Evolutionary conservation across 1,284 basidiomycete genomes (phyloP).

Genomic region (Ceratobasidium papillatum): DNA sequence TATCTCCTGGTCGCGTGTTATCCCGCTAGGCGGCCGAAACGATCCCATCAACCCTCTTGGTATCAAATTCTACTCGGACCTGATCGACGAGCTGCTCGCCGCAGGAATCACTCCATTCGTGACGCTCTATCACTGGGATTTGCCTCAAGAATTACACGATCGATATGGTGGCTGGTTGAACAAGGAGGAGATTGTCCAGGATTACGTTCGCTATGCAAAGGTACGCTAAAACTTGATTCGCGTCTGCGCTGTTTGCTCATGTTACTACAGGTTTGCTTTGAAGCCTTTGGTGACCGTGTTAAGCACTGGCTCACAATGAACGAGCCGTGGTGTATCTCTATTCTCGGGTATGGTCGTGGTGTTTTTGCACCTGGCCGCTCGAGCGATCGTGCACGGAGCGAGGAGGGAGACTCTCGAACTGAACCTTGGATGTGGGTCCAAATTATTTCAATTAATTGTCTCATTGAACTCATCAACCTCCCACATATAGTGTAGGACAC

Average conservation of each 20-base stretch:
- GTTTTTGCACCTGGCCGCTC: slow-evolving; percentile 74
- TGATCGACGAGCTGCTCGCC: slow-evolving; percentile 72
- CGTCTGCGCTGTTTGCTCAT: not conserved
- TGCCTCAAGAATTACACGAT: slow-evolving; percentile 73
- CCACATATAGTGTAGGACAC: slow-evolving; percentile 66
- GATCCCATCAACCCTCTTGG: slow-evolving; percentile 76
- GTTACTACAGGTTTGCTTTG: slow-evolving; percentile 66
- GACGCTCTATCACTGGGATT: slow-evolving; percentile 81
- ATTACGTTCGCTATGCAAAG: slow-evolving; percentile 70
- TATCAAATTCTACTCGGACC: slow-evolving; percentile 70
- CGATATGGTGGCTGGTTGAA: slow-evolving; percentile 78
- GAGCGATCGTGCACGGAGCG: slow-evolving; percentile 64
- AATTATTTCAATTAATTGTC: not conserved
- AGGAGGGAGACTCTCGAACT: slow-evolving; percentile 67
- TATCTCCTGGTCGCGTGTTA: slow-evolving; percentile 76
- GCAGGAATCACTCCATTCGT: slow-evolving; percentile 74
- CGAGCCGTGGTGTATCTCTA: slow-evolving; percentile 77
- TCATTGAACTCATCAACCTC: not conserved
- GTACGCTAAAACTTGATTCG: slow-evolving; percentile 50
- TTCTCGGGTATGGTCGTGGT: slow-evolving; percentile 71
- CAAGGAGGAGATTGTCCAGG: slow-evolving; percentile 67
- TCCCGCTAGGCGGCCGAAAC: slow-evolving; percentile 71
- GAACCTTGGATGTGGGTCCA: slow-evolving; percentile 75
- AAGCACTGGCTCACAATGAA: slow-evolving; percentile 80
- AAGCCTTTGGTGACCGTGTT: slow-evolving; percentile 76